Base-by-base conservation (phyloP, 139 green algal genomes). In the Spirogloea muscicola region DNA sequence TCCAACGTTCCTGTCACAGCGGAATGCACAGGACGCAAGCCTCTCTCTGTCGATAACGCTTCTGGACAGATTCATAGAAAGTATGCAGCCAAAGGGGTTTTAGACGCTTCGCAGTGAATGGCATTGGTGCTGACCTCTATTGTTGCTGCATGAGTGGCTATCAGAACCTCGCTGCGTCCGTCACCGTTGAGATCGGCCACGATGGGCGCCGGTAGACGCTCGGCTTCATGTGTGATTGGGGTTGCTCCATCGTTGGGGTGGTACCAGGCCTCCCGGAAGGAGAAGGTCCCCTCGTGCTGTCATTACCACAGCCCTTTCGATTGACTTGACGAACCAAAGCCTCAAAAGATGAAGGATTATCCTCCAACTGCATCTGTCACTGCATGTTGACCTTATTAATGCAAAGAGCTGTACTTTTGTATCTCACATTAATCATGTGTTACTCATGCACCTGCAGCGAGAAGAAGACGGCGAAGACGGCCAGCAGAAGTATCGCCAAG, bases 171-270 rank as follows among this genome's bases (percentile, higher is more conserved):
- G 4, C 88, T 46, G 27, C 81, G 76, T 5, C 94, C 94, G 76
- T 99, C 94, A 0, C 94, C 94, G 77, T 99, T 99, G 18, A 99
- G 77, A 64, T 98, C 94, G 7, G 49, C 34, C 3, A 82, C 75
- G 3, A 82, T 31, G 2, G 75, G 75, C 29, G 68, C 49, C 48
- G 68, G 68, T 39, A 79, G 3, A 10, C 13, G 41, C 7, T 74
- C 42, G n/a, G 18, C 1, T 39, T 70, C 39, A 2, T 38, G 46
- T 10, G 33, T 46, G 13, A 72, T 10, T n/a, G 21, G 1, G 2
- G 1, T 9, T 1, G 38, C 1, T 1, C 29, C 66, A 18, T 80
- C 21, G 13, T 31, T 27, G 25, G 33, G n/a, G 33, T 58, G 41
- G 48, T 31, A 68, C 62, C 61, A 80, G 41, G 44, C 72, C 63